phyloP scores from a whole-genome alignment of 139 green algal species.

The Micractinium sp. region DNA sequence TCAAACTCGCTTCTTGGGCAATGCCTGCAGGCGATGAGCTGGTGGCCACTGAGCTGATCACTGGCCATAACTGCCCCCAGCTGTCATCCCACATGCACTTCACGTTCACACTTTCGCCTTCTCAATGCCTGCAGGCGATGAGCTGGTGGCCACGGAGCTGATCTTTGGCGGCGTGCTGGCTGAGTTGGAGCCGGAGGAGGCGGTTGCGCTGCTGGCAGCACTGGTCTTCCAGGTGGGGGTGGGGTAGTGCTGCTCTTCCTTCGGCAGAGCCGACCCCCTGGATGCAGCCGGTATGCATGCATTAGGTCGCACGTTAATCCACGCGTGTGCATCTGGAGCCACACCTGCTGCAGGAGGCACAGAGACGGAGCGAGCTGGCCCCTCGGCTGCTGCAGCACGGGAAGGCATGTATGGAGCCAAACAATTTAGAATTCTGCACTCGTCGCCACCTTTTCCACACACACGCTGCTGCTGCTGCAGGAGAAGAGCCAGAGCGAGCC shows the following conservation, averaged over 20 bases:
- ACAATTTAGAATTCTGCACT: too few relatives aligned
- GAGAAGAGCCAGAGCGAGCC: conserved; percentile 86
- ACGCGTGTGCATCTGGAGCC: too few relatives aligned
- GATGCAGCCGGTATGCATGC: too few relatives aligned
- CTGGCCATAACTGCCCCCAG: conserved; percentile 37
- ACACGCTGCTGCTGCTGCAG: neutral
- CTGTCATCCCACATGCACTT: neutral
- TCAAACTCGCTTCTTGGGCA: too few relatives aligned
- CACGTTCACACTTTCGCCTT: too few relatives aligned
- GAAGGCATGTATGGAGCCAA: too few relatives aligned
- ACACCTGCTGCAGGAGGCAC: too few relatives aligned
- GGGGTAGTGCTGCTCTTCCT: neutral
- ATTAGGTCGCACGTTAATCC: too few relatives aligned
- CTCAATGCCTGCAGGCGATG: conserved; percentile 60
- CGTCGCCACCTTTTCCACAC: too few relatives aligned
- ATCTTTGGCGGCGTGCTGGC: conserved; percentile 88
- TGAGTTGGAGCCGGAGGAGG: conserved; percentile 83
- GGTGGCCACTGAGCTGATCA: conserved; percentile 91
- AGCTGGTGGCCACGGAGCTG: conserved; percentile 92
- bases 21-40: conserved; percentile 81
- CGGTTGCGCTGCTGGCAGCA: conserved; percentile 89
- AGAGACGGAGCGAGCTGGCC: too few relatives aligned
- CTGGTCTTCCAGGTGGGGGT: conserved; percentile 89
- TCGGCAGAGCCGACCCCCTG: too few relatives aligned
- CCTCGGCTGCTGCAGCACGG: too few relatives aligned